Base-by-base conservation (phyloP, 163 green algal species). In the Dunaliella salina region DNA sequence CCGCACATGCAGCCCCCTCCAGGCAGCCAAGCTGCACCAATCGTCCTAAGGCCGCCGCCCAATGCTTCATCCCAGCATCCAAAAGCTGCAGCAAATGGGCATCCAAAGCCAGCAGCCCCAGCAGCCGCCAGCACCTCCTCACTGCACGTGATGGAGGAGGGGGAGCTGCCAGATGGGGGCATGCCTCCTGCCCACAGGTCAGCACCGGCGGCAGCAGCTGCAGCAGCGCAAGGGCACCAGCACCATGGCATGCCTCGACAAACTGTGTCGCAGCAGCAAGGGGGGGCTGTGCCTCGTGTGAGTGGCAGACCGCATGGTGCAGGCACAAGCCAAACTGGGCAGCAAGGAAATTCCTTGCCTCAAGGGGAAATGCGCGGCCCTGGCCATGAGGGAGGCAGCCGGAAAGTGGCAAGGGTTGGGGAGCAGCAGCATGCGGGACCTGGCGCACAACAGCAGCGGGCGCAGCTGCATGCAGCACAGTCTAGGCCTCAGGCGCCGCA, bases 211-310 rank as follows among this genome's bases (percentile, higher is more conserved):
- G 72, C 30, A 33, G 71, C 29, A 35, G 72, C 32, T 25, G 72
- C 72, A 46, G 72, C 72, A 81, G 30, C 75, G 75, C 30, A 35
- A 81, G 79, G 33, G 79, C 79, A 50, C n/a, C 79, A 82, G 32
- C 79, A 50, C 4, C 32, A 50, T 33, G 33, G 72, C 8, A 79
- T 50, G 40, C 40, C 8, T 50, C 40, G 8, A 50, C 40, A 50
- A 50, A 8, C 4, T 50, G 40, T 50, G 40, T 50, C 40, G 8
- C 40, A 50, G 40, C 40, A 75, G 22, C 63, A 29, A 26, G 63
- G 22, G 20, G 63, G 4, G 24, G 11, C 63, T 29, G 63, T 29
- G 24, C 63, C 22, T 75, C 63, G 4, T 12, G 63, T 12, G 20
- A 29, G 63, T 8, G 8, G 40, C 40, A 50, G 40, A 75, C 1